Conservation (phyloP, 768 basidiomycete genomes). For the Candolleomyces aberdarensis region DNA sequence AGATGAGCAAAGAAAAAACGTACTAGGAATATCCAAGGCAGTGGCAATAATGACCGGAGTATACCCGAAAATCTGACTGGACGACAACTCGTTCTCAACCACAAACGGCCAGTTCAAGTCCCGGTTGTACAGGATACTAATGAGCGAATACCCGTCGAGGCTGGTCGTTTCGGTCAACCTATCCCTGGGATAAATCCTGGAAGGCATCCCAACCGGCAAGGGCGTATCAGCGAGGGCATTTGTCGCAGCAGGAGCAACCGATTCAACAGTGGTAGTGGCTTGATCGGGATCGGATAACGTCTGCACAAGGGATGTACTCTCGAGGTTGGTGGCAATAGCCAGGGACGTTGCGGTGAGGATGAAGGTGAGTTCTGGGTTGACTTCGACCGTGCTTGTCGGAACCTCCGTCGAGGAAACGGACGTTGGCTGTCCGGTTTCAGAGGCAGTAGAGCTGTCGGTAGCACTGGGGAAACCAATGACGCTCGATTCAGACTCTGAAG, state of each 20-base stretch:
- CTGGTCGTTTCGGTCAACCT: slow-evolving; percentile 22
- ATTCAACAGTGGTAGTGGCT: slow-evolving; percentile 31
- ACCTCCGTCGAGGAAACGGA: not conserved
- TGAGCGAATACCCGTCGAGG: slow-evolving; percentile 40
- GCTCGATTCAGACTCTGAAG: not conserved
- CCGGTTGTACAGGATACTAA: slow-evolving; percentile 63
- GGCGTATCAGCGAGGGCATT: slow-evolving; percentile 29
- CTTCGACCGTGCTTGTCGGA: slow-evolving; percentile 22
- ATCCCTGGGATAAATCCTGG: slow-evolving; percentile 49
- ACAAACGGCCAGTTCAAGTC: slow-evolving; percentile 71
- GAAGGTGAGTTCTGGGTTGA: slow-evolving; percentile 42
- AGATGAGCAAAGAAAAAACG: slow-evolving; percentile 9
- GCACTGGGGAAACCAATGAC: slow-evolving; percentile 1
- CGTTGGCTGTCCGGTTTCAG: not conserved
- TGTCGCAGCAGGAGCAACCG: slow-evolving; percentile 12
- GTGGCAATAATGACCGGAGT: slow-evolving; percentile 45
- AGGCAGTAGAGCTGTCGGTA: not conserved
- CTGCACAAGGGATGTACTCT: slow-evolving; percentile 22
- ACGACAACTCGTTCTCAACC: slow-evolving; percentile 48
- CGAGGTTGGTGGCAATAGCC: slow-evolving; percentile 30
- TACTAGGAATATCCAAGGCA: slow-evolving; percentile 31
- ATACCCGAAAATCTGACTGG: slow-evolving; percentile 76
- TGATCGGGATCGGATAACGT: slow-evolving; percentile 44
- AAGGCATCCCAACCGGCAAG: slow-evolving; percentile 61
- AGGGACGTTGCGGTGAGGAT: slow-evolving; percentile 42